A percentile compares a stretch with the other conserved stretches of the same genome.
Conservation (phyloP, 495 filamentous ascomycete genomes). For the Neurospora africana region DNA sequence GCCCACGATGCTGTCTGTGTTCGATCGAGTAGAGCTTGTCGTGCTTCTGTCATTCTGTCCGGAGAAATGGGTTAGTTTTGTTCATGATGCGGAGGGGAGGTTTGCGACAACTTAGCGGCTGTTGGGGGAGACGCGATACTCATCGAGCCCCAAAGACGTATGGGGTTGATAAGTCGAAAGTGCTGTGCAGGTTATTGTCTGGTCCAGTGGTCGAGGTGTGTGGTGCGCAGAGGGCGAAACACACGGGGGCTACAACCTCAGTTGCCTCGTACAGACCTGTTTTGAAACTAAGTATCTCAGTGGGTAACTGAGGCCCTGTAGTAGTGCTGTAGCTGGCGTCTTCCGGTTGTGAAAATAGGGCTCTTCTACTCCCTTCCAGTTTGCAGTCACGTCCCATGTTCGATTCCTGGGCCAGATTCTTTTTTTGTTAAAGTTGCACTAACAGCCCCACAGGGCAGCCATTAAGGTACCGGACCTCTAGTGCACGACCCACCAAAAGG, state of each 20-base stretch:
- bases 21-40: not conserved
- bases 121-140: not conserved
- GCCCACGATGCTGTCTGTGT: not conserved
- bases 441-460: not conserved
- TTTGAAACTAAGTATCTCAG: too few relatives aligned
- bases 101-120: not conserved
- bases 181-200: not conserved
- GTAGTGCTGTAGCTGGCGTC: not conserved
- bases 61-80: not conserved
- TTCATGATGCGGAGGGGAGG: not conserved
- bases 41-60: not conserved
- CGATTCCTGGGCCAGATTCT: not conserved
- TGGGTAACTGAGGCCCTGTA: not conserved
- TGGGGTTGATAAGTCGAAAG: not conserved
- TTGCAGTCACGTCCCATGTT: too few relatives aligned
- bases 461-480: not conserved
- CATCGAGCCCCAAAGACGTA: too few relatives aligned
- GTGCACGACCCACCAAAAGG: not conserved
- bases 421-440: too few relatives aligned
- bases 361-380: too few relatives aligned
- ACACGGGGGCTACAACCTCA: too few relatives aligned
- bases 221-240: not conserved
- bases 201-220: not conserved
- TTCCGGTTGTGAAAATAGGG: not conserved
- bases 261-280: too few relatives aligned